Conservation (phyloP, 1,284 basidiomycete genomes). For the Fomitopsis betulina region DNA sequence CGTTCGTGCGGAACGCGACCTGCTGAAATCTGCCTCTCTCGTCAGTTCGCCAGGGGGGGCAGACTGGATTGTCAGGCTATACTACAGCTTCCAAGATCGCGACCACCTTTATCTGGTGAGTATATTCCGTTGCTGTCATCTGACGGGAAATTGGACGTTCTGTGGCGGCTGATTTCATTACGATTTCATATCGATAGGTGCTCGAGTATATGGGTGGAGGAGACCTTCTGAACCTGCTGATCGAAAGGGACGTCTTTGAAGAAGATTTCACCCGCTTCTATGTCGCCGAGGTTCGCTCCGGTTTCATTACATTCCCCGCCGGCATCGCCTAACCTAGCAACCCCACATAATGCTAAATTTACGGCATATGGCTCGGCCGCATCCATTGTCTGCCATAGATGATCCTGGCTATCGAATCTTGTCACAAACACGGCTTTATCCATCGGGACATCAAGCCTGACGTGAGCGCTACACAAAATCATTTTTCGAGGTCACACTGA, state of each 20-base stretch:
- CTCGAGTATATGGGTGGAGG: slow-evolving; percentile 96
- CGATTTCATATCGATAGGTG: slow-evolving; percentile 52
- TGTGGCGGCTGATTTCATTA: slow-evolving; percentile 55
- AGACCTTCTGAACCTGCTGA: slow-evolving; percentile 92
- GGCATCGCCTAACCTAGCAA: slow-evolving; percentile 5
- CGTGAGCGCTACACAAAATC: slow-evolving; percentile 38
- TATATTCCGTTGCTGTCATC: slow-evolving; percentile 14
- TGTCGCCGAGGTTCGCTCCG: slow-evolving; percentile 73
- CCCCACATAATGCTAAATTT: not conserved
- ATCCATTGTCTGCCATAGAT: slow-evolving; percentile 48
- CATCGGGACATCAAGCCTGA: slow-evolving; percentile 97
- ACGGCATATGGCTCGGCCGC: slow-evolving; percentile 1
- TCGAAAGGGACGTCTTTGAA: slow-evolving; percentile 90
- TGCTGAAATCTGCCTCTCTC: slow-evolving; percentile 78
- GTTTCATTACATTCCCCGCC: slow-evolving; percentile 10
- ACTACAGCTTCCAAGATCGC: slow-evolving; percentile 90
- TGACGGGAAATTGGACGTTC: not conserved
- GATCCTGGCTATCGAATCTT: slow-evolving; percentile 93
- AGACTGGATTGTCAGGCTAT: slow-evolving; percentile 92
- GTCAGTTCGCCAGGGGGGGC: slow-evolving; percentile 65
- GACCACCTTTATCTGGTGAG: slow-evolving; percentile 91
- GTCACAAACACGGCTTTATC: slow-evolving; percentile 93
- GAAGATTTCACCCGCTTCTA: slow-evolving; percentile 95
- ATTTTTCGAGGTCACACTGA: slow-evolving; percentile 8
- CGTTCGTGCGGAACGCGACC: slow-evolving; percentile 86